Percentiles rank a stretch among this genome's conserved stretches.
Evolutionary conservation across 306 rosid genomes (phyloP).

Genomic region (Cajanus cajan): DNA sequence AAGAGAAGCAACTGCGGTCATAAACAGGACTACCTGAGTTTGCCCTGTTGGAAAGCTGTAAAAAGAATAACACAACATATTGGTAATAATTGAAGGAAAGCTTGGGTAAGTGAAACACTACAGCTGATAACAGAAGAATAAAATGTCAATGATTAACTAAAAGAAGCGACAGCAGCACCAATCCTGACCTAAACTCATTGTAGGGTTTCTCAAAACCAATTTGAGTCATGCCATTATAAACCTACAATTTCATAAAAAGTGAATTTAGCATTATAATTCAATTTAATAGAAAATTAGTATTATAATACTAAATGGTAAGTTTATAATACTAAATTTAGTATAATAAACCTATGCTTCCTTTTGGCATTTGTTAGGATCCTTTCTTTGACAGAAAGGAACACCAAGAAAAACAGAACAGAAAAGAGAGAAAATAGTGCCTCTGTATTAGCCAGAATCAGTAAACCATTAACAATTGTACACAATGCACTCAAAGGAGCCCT

Average conservation of each 20-base stretch:
- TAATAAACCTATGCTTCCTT: not conserved
- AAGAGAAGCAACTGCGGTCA: conserved; percentile 84
- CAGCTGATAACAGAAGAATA: not conserved
- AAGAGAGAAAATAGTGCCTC: too few relatives aligned
- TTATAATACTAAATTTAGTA: not conserved
- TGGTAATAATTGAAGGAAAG: conserved; percentile 24
- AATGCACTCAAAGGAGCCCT: too few relatives aligned
- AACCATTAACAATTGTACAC: too few relatives aligned
- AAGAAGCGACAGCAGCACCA: conserved; percentile 2
- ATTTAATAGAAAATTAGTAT: not conserved
- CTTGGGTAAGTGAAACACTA: conserved; percentile 8
- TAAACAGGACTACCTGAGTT: conserved; percentile 60
- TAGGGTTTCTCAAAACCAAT: conserved; percentile 70
- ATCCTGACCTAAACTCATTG: conserved; percentile 66
- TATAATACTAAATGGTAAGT: not conserved
- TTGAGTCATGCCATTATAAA: conserved; percentile 87
- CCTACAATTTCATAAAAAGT: conserved; percentile 54
- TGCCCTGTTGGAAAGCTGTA: conserved; percentile 74
- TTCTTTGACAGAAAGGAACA: too few relatives aligned
- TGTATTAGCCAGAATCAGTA: too few relatives aligned
- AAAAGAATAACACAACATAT: conserved; percentile 26
- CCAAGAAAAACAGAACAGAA: too few relatives aligned
- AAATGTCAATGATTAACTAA: conserved; percentile 17
- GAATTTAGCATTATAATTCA: not conserved
- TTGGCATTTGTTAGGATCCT: too few relatives aligned